phyloP scores from a whole-genome alignment of 2,329 filamentous ascomycete genomes.

The Phoma sp. region DNA sequence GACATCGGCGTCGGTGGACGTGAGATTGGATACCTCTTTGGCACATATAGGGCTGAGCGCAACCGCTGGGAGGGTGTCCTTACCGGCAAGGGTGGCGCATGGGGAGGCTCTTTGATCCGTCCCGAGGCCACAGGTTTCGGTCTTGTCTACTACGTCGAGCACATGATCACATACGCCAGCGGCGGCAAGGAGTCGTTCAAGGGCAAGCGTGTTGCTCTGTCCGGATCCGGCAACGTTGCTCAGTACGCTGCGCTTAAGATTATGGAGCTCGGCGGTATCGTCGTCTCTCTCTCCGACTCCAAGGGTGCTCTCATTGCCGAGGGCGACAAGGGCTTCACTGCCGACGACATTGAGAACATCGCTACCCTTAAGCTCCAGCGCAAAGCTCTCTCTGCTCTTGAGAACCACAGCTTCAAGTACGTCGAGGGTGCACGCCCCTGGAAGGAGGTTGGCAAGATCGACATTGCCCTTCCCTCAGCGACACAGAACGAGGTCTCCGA shows the following conservation, averaged over 20 bases:
- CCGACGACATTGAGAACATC: slow-evolving; percentile 79
- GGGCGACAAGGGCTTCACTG: slow-evolving; percentile 73
- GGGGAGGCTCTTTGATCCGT: slow-evolving; percentile 93
- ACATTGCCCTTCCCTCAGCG: slow-evolving; percentile 89
- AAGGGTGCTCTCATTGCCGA: slow-evolving; percentile 82
- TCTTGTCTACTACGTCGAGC: slow-evolving; percentile 73
- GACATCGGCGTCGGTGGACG: slow-evolving; percentile 93
- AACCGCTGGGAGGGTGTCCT: slow-evolving; percentile 96
- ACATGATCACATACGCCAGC: slow-evolving; percentile 75
- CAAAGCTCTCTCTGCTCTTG: slow-evolving; percentile 78
- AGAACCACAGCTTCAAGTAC: slow-evolving; percentile 79
- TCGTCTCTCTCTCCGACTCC: slow-evolving; percentile 93
- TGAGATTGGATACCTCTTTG: slow-evolving; percentile 95
- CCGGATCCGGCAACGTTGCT: slow-evolving; percentile 95
- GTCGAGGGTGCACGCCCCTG: slow-evolving; percentile 87
- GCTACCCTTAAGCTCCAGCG: slow-evolving; percentile 86
- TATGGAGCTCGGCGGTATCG: slow-evolving; percentile 91
- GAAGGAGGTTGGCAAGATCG: slow-evolving; percentile 86
- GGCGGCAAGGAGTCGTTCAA: slow-evolving; percentile 80
- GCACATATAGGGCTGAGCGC: slow-evolving; percentile 84
- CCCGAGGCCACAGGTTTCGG: slow-evolving; percentile 97
- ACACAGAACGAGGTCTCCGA: slow-evolving; percentile 97
- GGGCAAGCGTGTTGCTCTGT: slow-evolving; percentile 94
- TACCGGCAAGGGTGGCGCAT: slow-evolving; percentile 91
- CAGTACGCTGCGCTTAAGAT: slow-evolving; percentile 97